Evolutionary conservation across 78 protist species (phyloP).

Genomic region (Protostelium mycophagum): DNA sequence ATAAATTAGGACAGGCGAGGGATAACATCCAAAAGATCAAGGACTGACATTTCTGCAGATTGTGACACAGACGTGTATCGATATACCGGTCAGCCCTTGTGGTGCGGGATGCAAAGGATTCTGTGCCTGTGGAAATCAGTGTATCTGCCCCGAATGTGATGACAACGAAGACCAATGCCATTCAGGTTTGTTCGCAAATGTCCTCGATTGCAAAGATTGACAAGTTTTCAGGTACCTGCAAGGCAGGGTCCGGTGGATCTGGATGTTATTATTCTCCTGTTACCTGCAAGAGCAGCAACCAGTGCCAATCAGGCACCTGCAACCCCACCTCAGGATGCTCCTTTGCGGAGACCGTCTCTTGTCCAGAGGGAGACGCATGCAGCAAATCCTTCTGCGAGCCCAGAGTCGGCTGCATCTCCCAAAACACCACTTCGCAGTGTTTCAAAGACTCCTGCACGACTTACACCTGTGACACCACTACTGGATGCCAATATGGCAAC

Average conservation of each 20-base stretch:
- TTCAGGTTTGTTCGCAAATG: not conserved
- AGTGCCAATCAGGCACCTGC: not conserved
- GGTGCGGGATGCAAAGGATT: not conserved
- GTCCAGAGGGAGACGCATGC: not conserved
- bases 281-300: not conserved
- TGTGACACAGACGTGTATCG: not conserved
- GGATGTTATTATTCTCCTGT: not conserved
- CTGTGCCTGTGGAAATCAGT: not conserved
- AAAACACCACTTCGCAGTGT: not conserved
- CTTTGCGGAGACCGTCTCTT: not conserved
- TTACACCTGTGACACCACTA: not conserved
- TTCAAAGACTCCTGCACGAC: not conserved
- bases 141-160: not conserved
- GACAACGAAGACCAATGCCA: not conserved
- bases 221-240: not conserved
- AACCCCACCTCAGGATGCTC: not conserved
- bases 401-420: not conserved
- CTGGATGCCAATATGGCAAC: not conserved
- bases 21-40: too few species aligned
- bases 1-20: not conserved
- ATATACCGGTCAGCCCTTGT: not conserved
- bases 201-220: not conserved
- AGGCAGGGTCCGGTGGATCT: not conserved
- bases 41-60: not conserved
- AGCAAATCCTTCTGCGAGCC: not conserved